A percentile compares a stretch with the other conserved stretches of the same genome.
These are phyloP conservation scores for Tetrapisispora taiwanensis DNA, from an alignment of 805 yeast genomes.

Conservation along the genomic window DNA sequence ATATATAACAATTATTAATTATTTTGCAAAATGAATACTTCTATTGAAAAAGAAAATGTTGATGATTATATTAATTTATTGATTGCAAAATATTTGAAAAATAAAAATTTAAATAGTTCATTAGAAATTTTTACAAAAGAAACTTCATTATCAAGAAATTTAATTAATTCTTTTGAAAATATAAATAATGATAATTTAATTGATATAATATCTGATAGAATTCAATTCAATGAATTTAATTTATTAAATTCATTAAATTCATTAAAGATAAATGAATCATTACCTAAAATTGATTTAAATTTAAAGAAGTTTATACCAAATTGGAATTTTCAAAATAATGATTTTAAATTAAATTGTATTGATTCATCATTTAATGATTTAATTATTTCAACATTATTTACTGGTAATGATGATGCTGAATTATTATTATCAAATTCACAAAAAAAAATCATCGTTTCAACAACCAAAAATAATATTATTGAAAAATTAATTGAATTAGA, in stretches of 20 bases:
- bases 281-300: not conserved
- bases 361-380: not conserved
- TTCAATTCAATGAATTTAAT: conserved; percentile 15
- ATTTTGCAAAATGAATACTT: not conserved
- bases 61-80: conserved; percentile 27
- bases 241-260: conserved; percentile 8
- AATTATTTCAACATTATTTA: not conserved
- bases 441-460: conserved; percentile 5
- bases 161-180: not conserved
- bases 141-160: conserved; percentile 6
- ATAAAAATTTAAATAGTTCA: conserved; percentile 39
- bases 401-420: not conserved
- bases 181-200: conserved; percentile 6
- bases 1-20: no score
- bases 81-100: conserved; percentile 50
- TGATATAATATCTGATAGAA: conserved; percentile 20
- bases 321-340: conserved; percentile 14
- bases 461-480: not conserved
- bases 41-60: not conserved
- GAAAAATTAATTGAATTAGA: not conserved
- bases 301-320: conserved; percentile 1
- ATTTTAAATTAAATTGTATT: not conserved
- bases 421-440: conserved; percentile 11
- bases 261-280: conserved; percentile 9
- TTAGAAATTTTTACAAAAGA: conserved; percentile 37